A percentile compares a stretch with the other conserved stretches of the same genome.
Evolutionary conservation across 2,329 filamentous ascomycete species (phyloP).

Genomic region (Colletotrichum musae): DNA sequence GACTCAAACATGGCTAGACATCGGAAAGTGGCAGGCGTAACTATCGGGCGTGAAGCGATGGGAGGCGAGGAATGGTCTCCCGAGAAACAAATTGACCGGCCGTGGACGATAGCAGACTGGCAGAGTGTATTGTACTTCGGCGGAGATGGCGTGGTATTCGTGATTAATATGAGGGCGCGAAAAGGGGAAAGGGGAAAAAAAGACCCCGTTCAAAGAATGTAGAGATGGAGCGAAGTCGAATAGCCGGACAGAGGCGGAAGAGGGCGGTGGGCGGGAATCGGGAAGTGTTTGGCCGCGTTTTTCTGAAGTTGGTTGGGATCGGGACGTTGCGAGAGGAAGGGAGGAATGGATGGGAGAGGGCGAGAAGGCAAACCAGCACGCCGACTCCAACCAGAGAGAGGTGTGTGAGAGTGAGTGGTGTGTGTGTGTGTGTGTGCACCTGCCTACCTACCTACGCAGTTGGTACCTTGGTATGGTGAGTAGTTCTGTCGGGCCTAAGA

Average conservation of each 20-base stretch:
- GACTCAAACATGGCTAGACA: constrained; percentile 53
- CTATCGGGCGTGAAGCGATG: neutral
- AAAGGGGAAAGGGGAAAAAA: neutral
- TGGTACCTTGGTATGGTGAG: neutral
- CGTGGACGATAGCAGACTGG: neutral
- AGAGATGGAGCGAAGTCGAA: neutral
- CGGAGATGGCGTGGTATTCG: neutral
- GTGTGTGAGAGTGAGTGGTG: constrained; percentile 15
- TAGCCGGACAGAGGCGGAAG: neutral
- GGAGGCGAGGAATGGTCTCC: no score
- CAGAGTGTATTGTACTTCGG: neutral
- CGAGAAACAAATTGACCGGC: neutral
- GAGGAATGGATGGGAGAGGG: constrained; percentile 37
- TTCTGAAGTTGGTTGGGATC: constrained; percentile 25
- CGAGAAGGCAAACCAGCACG: constrained; percentile 41
- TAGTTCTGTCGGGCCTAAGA: neutral
- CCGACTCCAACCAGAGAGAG: neutral
- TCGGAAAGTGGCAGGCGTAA: constrained; percentile 36
- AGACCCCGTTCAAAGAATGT: neutral
- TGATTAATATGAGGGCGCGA: no score
- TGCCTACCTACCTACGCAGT: no score
- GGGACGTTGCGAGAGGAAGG: constrained; percentile 7
- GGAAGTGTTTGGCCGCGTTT: constrained; percentile 52
- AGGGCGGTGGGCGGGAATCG: constrained; percentile 39
- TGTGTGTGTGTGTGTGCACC: constrained; percentile 10